Evolutionary conservation across 495 filamentous ascomycete genomes (phyloP).

Genomic region (Talaromyces thailandensis): DNA sequence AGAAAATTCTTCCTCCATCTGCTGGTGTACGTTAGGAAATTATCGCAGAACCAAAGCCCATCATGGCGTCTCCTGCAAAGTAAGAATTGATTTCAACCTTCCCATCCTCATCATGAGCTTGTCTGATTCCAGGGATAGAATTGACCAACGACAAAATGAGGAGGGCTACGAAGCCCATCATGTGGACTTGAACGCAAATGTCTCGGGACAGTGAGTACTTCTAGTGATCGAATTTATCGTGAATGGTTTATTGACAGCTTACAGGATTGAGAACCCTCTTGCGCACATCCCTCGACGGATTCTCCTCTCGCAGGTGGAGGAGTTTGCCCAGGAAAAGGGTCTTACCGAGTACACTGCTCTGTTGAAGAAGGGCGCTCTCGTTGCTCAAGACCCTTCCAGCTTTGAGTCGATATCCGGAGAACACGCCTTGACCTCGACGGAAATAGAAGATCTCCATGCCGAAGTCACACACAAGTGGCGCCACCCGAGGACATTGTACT

Average conservation of each 20-base stretch:
- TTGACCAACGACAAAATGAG: not conserved
- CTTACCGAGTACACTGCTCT: not conserved
- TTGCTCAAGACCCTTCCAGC: conserved; percentile 49
- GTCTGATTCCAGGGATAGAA: not conserved
- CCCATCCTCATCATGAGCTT: not conserved
- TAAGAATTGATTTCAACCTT: not conserved
- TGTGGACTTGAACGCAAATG: not conserved
- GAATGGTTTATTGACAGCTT: not conserved
- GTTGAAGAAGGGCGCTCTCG: conserved; percentile 39
- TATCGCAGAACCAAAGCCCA: not conserved
- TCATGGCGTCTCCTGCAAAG: not conserved
- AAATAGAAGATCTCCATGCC: conserved; percentile 40
- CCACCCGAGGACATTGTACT: conserved; percentile 54
- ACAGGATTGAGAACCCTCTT: not conserved
- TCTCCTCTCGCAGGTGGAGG: not conserved
- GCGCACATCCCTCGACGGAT: not conserved
- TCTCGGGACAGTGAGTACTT: not conserved
- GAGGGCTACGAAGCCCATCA: not conserved
- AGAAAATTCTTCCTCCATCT: not conserved
- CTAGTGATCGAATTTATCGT: not conserved
- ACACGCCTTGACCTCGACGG: conserved; percentile 36
- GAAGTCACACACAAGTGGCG: conserved; percentile 57
- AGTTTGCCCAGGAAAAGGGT: not conserved
- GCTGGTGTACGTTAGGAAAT: not conserved
- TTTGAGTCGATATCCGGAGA: conserved; percentile 44